Evolutionary conservation across 768 basidiomycete species (phyloP).

Genomic region (Leccinum longicurvipes): DNA sequence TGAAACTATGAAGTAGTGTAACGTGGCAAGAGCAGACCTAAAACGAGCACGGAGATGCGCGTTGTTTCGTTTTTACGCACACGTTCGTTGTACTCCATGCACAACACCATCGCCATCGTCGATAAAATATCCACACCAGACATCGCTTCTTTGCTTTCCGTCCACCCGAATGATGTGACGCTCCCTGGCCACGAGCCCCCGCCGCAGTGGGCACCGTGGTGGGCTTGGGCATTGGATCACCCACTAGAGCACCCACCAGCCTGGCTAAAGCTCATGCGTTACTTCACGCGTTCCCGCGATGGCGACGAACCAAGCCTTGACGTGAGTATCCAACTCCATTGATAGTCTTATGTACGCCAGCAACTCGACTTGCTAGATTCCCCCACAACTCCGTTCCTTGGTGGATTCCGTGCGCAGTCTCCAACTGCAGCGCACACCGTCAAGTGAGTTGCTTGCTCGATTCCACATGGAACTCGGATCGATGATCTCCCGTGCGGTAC

Average conservation of each 20-base stretch:
- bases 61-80: neutral
- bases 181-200: slow-evolving; percentile 19
- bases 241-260: slow-evolving; percentile 13
- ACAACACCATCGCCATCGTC: slow-evolving; percentile 12
- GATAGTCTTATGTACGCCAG: neutral
- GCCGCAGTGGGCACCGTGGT: slow-evolving; percentile 34
- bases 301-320: slow-evolving; percentile 1
- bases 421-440: slow-evolving; percentile 25
- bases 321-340: slow-evolving; percentile 13
- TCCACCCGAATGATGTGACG: slow-evolving; percentile 48
- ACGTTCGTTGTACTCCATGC: neutral
- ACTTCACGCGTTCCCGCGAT: slow-evolving; percentile 16
- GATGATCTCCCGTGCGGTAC: neutral
- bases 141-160: slow-evolving; percentile 35
- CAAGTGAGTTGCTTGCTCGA: slow-evolving; percentile 9
- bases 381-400: slow-evolving; percentile 19
- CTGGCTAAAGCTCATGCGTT: slow-evolving; percentile 24
- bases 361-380: slow-evolving; percentile 16
- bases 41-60: too few species aligned
- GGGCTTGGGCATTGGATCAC: slow-evolving; percentile 31
- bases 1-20: too few species aligned
- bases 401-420: slow-evolving; percentile 23
- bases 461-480: neutral
- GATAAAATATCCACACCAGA: slow-evolving; percentile 19
- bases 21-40: too few species aligned